Percentiles rank a stretch among this genome's conserved stretches.
These are phyloP conservation scores for Pseudevernia furfuracea DNA, from an alignment of 495 filamentous ascomycete species.

Conservation along the genomic window DNA sequence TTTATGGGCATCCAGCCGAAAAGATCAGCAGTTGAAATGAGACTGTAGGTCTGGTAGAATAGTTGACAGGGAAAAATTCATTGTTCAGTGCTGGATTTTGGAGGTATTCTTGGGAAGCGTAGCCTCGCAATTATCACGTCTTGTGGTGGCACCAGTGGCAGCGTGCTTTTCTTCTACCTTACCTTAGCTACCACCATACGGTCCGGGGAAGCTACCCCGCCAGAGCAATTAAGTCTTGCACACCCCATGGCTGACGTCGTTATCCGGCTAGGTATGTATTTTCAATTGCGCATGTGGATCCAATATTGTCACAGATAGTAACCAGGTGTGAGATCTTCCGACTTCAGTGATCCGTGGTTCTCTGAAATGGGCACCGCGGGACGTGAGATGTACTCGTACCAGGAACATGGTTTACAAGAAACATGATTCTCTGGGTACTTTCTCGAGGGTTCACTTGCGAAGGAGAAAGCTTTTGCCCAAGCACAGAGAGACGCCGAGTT, in stretches of 20 bases:
- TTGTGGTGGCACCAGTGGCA: not conserved
- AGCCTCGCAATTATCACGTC: not conserved
- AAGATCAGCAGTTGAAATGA: not conserved
- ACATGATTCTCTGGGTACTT: not conserved
- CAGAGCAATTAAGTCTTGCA: not conserved
- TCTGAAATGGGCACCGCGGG: not conserved
- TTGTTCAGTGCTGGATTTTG: not conserved
- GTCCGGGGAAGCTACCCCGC: not conserved
- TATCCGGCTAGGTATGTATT: too few species aligned
- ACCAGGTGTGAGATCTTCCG: too few species aligned
- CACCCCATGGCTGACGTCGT: not conserved
- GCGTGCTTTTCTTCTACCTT: not conserved
- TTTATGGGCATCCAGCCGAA: not conserved
- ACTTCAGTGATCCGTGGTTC: not conserved
- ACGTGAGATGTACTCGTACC: too few species aligned
- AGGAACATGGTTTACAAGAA: too few species aligned
- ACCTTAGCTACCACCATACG: too few species aligned
- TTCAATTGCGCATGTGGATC: too few species aligned
- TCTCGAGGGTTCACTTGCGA: not conserved
- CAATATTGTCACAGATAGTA: too few species aligned
- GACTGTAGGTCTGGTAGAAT: not conserved
- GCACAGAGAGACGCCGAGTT: not conserved
- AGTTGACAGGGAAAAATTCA: not conserved
- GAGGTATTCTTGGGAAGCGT: not conserved
- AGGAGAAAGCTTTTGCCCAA: not conserved